Conservation (phyloP, 768 basidiomycete genomes). For the Lentinus brumalis region DNA sequence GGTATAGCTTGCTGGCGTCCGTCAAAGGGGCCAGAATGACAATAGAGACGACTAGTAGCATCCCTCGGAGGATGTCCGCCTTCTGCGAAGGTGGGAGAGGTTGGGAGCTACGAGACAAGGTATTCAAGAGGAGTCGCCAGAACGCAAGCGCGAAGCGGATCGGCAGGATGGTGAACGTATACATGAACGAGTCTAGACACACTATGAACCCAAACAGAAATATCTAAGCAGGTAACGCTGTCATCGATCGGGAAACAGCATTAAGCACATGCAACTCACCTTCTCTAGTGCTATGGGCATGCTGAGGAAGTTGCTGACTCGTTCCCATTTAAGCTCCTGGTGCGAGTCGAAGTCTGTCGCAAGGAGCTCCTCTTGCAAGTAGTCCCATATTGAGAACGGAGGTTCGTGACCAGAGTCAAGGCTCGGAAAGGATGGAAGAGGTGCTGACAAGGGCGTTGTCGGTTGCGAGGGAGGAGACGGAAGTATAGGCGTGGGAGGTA, state of each 20-base stretch:
- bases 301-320: slow-evolving; percentile 92
- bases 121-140: slow-evolving; percentile 53
- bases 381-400: slow-evolving; percentile 90
- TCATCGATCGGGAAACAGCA: not conserved
- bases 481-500: slow-evolving; percentile 72
- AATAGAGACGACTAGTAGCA: slow-evolving; percentile 76
- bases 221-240: slow-evolving; percentile 50
- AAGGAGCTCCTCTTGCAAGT: slow-evolving; percentile 82
- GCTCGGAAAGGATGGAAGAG: slow-evolving; percentile 22
- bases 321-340: slow-evolving; percentile 93
- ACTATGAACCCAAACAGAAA: slow-evolving; percentile 90
- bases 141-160: slow-evolving; percentile 78
- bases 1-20: slow-evolving; percentile 97
- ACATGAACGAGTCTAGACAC: slow-evolving; percentile 95
- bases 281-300: slow-evolving; percentile 95
- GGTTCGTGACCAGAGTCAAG: slow-evolving; percentile 31
- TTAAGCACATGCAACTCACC: slow-evolving; percentile 40
- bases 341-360: slow-evolving; percentile 95
- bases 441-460: slow-evolving; percentile 19
- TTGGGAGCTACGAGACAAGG: slow-evolving; percentile 48
- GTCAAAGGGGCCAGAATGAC: slow-evolving; percentile 78
- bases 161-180: slow-evolving; percentile 96
- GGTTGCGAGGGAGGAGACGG: slow-evolving; percentile 40
- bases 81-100: slow-evolving; percentile 86
- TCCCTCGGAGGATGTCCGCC: slow-evolving; percentile 83